Base-by-base conservation (phyloP, 805 yeast genomes). In the Sungouiella thailandica region DNA sequence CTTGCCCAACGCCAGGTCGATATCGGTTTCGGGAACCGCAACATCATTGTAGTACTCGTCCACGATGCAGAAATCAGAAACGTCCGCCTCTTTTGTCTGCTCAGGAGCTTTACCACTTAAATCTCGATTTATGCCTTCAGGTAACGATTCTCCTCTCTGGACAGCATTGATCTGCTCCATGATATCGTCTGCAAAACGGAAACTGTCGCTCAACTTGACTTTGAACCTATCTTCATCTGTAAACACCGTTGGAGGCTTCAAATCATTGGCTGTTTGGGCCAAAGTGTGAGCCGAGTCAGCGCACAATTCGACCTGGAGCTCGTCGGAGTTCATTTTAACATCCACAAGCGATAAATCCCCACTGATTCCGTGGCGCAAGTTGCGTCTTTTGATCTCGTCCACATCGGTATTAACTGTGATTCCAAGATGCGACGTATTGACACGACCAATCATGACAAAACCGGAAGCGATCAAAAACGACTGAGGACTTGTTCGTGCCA, bases 231-330 rank as follows among this genome's bases (percentile, higher is more conserved):
- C 74, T 2, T 75, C 76, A 39, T 78, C 78, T 1, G 68, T 65
- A 40, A 82, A 78, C 5, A 68, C 57, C 1, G 84, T 57, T 0
- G 89, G 88, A 10, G 75, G 76, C 46, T 83, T 84, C 46, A 89
- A 62, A 48, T 87, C 95, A 39, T 75, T 78, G 7, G 80, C 43
- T 7, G 84, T 48, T 41, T 83, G 94, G 2, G 77, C 40, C 26
- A 89, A 55, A 9, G 90, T 75, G 47, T 85, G 82, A 0, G 79
- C 70, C 0, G 96, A 86, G 52, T 89, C 97, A 1, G 96, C 90
- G 61, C 96, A 88, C 3, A 80, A 37, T 17, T 77, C 78, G 1
- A 81, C 29, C 14, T 60, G 64, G 11, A 72, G 52, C 12, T 60
- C 60, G 36, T 76, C 83, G 5, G 75, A 42, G 32, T 67, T 68